Conservation (phyloP, 768 basidiomycete species). For the Podaxis sp. region DNA sequence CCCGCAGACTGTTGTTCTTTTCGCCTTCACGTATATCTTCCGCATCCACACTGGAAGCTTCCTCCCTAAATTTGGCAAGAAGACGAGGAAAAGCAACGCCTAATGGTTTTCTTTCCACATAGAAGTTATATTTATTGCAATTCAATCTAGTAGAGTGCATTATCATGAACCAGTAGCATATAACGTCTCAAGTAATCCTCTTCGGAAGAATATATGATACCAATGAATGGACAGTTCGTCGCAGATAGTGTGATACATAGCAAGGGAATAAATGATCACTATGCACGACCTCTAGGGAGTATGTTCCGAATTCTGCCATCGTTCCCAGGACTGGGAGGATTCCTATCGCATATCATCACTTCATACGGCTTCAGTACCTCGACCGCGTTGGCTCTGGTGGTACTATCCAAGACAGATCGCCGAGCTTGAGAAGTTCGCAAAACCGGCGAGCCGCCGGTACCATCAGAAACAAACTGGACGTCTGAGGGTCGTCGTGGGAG, state of each 20-base stretch:
- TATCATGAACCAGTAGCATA: not conserved
- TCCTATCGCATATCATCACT: not conserved
- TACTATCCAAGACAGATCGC: not conserved
- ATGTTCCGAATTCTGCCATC: not conserved
- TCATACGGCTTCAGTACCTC: not conserved
- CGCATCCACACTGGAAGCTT: slow-evolving; percentile 39
- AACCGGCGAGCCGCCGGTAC: not conserved
- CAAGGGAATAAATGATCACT: not conserved
- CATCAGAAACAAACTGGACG: not conserved
- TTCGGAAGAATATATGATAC: too few relatives aligned
- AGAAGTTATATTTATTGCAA: not conserved
- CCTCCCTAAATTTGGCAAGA: slow-evolving; percentile 26
- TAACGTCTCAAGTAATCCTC: not conserved
- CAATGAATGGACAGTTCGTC: not conserved
- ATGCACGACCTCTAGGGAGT: not conserved
- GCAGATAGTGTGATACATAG: not conserved
- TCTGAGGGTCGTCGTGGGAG: not conserved
- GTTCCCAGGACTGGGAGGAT: not conserved
- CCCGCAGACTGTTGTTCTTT: slow-evolving; percentile 38
- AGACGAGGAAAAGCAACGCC: slow-evolving; percentile 17
- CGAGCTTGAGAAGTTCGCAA: not conserved
- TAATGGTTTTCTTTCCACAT: slow-evolving; percentile 3
- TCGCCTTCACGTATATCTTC: slow-evolving; percentile 50
- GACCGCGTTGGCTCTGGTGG: not conserved
- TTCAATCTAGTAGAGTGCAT: not conserved